A percentile compares a stretch with the other conserved stretches of the same genome.
Conservation (phyloP, 192 early-diverging fungal genomes). For the Entophlyctis helioformis region DNA sequence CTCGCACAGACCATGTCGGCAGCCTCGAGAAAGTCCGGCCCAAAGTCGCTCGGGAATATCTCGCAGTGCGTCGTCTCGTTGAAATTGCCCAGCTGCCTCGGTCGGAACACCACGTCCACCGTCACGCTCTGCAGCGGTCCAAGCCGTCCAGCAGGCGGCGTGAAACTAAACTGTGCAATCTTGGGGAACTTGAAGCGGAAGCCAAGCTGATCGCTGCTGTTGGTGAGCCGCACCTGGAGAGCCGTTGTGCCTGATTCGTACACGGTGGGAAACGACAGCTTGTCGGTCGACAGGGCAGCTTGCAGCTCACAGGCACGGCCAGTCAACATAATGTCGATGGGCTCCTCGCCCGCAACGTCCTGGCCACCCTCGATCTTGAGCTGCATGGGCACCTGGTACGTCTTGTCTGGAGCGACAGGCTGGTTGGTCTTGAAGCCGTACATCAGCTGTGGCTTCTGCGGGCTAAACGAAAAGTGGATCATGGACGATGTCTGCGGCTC, state of each 20-base stretch:
- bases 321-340: slow-evolving; percentile 13
- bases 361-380: no score
- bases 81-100: slow-evolving; percentile 33
- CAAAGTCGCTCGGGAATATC: slow-evolving; percentile 6
- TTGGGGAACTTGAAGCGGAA: slow-evolving; percentile 13
- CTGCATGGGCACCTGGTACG: slow-evolving; percentile 23
- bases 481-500: slow-evolving; percentile 9
- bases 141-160: slow-evolving; percentile 14
- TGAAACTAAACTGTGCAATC: slow-evolving; percentile 27
- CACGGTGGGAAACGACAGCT: slow-evolving; percentile 12
- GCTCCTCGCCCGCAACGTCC: slow-evolving; percentile 23
- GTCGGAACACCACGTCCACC: slow-evolving; percentile 22
- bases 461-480: slow-evolving; percentile 25
- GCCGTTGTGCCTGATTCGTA: neutral
- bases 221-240: slow-evolving; percentile 7
- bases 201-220: slow-evolving; percentile 13
- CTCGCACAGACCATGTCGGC: no score
- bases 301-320: slow-evolving; percentile 23
- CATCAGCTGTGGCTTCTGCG: neutral
- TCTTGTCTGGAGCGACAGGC: neutral
- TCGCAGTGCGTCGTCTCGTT: slow-evolving; percentile 10
- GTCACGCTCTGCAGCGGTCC: slow-evolving; percentile 5
- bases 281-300: slow-evolving; percentile 5
- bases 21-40: no score
- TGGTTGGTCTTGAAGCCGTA: slow-evolving; percentile 18